phyloP scores from a whole-genome alignment of 2,329 filamentous ascomycete genomes.

The Bipolaris bicolor region DNA sequence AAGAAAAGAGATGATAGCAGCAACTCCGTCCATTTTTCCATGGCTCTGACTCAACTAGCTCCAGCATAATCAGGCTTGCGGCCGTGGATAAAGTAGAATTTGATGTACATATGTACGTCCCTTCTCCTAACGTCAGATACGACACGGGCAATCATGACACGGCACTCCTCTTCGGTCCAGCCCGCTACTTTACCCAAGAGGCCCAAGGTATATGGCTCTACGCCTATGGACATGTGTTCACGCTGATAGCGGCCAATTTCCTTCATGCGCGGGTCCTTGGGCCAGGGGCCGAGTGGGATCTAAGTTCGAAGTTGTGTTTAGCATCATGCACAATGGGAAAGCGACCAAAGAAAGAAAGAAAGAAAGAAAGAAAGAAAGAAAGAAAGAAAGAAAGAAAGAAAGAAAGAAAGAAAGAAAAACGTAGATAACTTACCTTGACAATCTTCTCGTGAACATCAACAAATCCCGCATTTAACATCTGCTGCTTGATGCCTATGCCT shows the following conservation, averaged over 20 bases:
- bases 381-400: not conserved
- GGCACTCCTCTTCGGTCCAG: conserved; percentile 45
- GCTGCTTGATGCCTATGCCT: conserved; percentile 31
- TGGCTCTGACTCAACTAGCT: not conserved
- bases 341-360: too few relatives aligned
- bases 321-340: not conserved
- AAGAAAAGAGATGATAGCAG: too few relatives aligned
- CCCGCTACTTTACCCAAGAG: conserved; percentile 45
- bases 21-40: not conserved
- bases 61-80: conserved; percentile 27
- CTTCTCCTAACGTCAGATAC: conserved; percentile 38
- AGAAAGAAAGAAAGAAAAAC: not conserved
- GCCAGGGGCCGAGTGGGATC: conserved; percentile 51
- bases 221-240: conserved; percentile 44
- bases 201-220: conserved; percentile 46
- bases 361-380: not conserved
- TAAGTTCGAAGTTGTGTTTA: conserved; percentile 14
- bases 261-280: conserved; percentile 57
- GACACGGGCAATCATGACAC: conserved; percentile 43
- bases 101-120: conserved; percentile 40
- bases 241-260: conserved; percentile 55
- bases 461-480: conserved; percentile 41
- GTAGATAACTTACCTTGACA: conserved; percentile 35
- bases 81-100: conserved; percentile 45
- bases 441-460: conserved; percentile 43